phyloP scores from a whole-genome alignment of 139 green algal species.

The Raphidocelis subcapitata region DNA sequence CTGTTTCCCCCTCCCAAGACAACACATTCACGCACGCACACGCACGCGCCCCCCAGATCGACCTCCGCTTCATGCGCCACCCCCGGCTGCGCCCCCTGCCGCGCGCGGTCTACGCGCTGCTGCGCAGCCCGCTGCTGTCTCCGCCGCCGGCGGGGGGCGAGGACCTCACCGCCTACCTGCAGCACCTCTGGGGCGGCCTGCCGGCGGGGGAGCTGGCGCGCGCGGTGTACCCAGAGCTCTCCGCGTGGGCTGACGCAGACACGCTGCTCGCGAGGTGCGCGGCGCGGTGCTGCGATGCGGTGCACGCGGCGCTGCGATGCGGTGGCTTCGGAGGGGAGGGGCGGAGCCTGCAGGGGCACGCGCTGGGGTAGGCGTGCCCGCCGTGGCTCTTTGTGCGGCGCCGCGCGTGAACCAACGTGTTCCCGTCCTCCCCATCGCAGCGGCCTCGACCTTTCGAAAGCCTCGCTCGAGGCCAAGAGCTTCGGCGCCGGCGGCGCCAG shows the following conservation, averaged over 20 bases:
- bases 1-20: background rate
- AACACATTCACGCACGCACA: background rate
- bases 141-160: conserved; percentile 51
- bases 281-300: background rate
- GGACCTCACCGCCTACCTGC: conserved; percentile 66
- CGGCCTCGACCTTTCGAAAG: background rate
- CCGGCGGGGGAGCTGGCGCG: conserved; percentile 65
- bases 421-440: background rate
- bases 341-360: conserved; percentile 18
- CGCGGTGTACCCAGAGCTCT: conserved; percentile 81
- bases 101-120: conserved; percentile 84
- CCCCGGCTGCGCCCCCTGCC: conserved; percentile 67
- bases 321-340: too few species aligned
- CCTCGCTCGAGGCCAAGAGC: too few species aligned
- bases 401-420: background rate
- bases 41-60: conserved; percentile 35
- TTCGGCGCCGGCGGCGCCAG: too few species aligned
- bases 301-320: background rate
- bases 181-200: conserved; percentile 59
- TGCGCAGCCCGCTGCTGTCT: conserved; percentile 68
- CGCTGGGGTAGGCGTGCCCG: conserved; percentile 2
- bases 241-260: conserved; percentile 44
- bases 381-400: background rate
- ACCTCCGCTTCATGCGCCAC: conserved; percentile 62
- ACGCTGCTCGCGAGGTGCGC: conserved; percentile 3